Evolutionary conservation across 2,329 filamentous ascomycete species (phyloP).

Genomic region (Teratosphaeria pseudoeucalypti): DNA sequence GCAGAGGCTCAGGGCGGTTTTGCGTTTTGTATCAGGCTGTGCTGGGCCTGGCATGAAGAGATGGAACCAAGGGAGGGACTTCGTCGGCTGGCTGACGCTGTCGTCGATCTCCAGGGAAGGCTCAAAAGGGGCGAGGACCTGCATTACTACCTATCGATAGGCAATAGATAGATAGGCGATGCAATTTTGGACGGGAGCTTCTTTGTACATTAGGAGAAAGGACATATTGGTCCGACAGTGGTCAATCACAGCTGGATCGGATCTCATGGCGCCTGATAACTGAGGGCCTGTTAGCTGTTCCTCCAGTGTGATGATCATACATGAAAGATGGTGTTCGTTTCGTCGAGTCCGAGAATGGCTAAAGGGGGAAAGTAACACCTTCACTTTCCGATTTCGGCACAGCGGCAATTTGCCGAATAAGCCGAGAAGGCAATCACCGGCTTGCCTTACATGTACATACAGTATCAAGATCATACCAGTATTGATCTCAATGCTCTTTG

Average conservation of each 20-base stretch:
- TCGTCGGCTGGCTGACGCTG: background rate
- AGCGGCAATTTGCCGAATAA: background rate
- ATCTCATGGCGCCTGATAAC: too few relatives aligned
- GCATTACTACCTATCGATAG: background rate
- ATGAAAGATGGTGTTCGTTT: too few relatives aligned
- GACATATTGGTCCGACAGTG: too few relatives aligned
- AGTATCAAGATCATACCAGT: background rate
- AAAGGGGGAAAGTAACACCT: background rate
- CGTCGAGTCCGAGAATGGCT: too few relatives aligned
- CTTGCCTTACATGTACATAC: background rate
- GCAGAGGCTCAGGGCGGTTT: background rate
- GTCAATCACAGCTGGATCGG: too few relatives aligned
- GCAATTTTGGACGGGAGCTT: too few relatives aligned
- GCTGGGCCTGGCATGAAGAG: background rate
- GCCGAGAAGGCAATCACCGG: background rate
- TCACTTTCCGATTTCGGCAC: background rate
- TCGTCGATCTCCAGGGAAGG: background rate
- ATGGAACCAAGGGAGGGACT: background rate
- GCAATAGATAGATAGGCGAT: background rate
- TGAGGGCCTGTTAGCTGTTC: too few relatives aligned
- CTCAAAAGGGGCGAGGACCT: background rate
- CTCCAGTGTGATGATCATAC: too few relatives aligned
- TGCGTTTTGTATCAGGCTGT: background rate
- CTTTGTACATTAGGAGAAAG: too few relatives aligned
- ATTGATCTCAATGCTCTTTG: background rate